These are phyloP conservation scores for Aphanomyces astaci DNA, from an alignment of 352 stramenopile species.

Conservation along the genomic window DNA sequence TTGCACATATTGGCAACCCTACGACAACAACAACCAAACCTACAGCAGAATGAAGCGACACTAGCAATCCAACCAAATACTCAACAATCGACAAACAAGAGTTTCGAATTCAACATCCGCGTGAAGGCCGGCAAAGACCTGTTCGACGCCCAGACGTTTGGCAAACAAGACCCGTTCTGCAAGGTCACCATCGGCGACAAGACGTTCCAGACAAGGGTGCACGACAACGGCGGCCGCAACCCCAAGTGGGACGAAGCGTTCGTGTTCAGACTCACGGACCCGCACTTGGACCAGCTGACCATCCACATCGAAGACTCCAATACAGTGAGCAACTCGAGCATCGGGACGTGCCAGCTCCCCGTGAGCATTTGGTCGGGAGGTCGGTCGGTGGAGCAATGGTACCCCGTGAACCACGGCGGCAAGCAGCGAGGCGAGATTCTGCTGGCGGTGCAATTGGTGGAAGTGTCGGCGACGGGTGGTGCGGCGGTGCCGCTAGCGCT, in stretches of 20 bases:
- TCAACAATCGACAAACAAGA: neutral
- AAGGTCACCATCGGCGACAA: neutral
- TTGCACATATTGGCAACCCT: no score
- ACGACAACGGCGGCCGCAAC: neutral
- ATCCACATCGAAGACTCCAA: neutral
- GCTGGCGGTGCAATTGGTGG: neutral
- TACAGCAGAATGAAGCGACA: no score
- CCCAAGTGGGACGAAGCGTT: slow-evolving; percentile 4
- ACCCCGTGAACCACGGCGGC: neutral
- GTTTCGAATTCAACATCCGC: neutral
- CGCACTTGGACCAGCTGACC: neutral
- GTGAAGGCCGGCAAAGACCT: neutral
- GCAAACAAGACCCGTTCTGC: neutral
- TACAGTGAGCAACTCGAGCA: neutral
- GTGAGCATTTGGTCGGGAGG: neutral
- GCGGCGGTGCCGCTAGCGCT: no score
- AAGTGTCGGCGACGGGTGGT: no score
- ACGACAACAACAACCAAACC: no score
- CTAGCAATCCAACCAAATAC: neutral
- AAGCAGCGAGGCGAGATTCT: neutral
- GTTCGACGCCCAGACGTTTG: neutral
- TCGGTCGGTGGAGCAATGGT: neutral
- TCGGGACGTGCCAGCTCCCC: neutral
- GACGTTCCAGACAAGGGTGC: neutral
- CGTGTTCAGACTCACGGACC: neutral